Percentiles rank a stretch among this genome's conserved stretches.
Evolutionary conservation across 768 basidiomycete species (phyloP).

Genomic region (Boletales sp.): DNA sequence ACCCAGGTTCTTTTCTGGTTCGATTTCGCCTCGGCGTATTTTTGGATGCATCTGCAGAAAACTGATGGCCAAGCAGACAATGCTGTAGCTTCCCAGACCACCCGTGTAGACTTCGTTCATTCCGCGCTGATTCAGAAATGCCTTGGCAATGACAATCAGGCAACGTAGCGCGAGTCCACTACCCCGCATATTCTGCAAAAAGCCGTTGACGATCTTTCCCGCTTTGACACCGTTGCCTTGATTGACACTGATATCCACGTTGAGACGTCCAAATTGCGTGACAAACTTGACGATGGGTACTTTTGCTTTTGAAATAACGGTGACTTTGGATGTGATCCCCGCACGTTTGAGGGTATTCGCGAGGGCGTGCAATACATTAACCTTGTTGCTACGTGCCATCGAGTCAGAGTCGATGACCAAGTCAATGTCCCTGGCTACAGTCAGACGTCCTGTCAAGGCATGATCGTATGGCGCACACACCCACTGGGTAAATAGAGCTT

Average conservation of each 20-base stretch:
- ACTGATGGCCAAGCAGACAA: slow-evolving; percentile 88
- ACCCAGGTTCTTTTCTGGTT: slow-evolving; percentile 84
- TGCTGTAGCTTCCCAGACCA: slow-evolving; percentile 90
- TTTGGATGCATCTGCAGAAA: slow-evolving; percentile 99
- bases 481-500: slow-evolving; percentile 91
- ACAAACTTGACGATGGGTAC: slow-evolving; percentile 97
- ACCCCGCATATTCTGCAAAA: slow-evolving; percentile 58
- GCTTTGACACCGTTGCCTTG: slow-evolving; percentile 81
- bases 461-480: slow-evolving; percentile 43
- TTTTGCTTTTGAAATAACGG: slow-evolving; percentile 88
- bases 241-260: slow-evolving; percentile 93
- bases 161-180: slow-evolving; percentile 69
- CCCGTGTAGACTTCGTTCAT: slow-evolving; percentile 99
- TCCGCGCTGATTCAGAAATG: slow-evolving; percentile 81
- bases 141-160: slow-evolving; percentile 86
- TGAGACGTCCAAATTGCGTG: slow-evolving; percentile 73
- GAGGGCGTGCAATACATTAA: slow-evolving; percentile 68
- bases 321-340: slow-evolving; percentile 74
- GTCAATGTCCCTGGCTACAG: slow-evolving; percentile 78
- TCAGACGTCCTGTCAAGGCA: slow-evolving; percentile 8
- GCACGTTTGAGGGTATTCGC: slow-evolving; percentile 74
- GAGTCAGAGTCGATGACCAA: slow-evolving; percentile 79
- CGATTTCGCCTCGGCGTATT: slow-evolving; percentile 82
- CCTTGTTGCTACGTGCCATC: slow-evolving; percentile 70
- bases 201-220: slow-evolving; percentile 75